Base-by-base conservation (phyloP, 345 rosid species). In the Ceriops decandra region DNA sequence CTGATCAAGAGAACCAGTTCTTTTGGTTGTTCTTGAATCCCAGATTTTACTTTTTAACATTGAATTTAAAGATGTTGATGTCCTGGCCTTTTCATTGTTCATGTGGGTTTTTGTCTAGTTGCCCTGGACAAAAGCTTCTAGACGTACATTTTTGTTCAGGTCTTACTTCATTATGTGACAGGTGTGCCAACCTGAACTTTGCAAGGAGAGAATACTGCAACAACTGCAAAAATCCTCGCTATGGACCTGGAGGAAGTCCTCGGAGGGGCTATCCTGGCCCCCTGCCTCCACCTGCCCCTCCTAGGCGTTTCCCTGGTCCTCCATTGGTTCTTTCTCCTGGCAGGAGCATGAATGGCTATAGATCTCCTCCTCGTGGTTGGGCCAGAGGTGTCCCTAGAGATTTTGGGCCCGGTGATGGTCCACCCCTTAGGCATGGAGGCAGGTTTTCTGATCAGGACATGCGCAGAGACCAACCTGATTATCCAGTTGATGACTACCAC, bases 161-260 rank as follows among this genome's bases (percentile, higher is more conserved):
- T 21, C 60, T 13, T 21, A 10, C 35, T 20, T 63, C 32, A 26
- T 17, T 9, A 24, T 32, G 31, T 24, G 28, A 20, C 83, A 93
- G 98, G 71, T 93, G 98, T 65, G 76, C 75, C 67, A 89, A 91
- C 82, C 80, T 93, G 78, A 93, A 93, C 81, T 93, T 93, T 85
- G 93, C 95, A 1, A 84, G 96, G 80, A 84, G 96, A 30, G 96
- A 88, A 69, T 66, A 28, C 73, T 92, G 98, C 68, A 80, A 85
- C 85, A 88, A 84, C 74, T 91, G 97, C 88, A 82, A 82, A 82
- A 85, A 80, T 74, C 81, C 75, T 68, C 92, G 97, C 54, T 57
- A 76, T 66, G 82, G 82, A 67, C 82, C 83, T 46, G 84, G 62
- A 20, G 86, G 81, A 52, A 89, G 87, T 82, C 92, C 89, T 53